Percentiles rank a stretch among this genome's conserved stretches.
phyloP scores from a whole-genome alignment of 768 basidiomycete species.

The Agrocybe praecox region DNA sequence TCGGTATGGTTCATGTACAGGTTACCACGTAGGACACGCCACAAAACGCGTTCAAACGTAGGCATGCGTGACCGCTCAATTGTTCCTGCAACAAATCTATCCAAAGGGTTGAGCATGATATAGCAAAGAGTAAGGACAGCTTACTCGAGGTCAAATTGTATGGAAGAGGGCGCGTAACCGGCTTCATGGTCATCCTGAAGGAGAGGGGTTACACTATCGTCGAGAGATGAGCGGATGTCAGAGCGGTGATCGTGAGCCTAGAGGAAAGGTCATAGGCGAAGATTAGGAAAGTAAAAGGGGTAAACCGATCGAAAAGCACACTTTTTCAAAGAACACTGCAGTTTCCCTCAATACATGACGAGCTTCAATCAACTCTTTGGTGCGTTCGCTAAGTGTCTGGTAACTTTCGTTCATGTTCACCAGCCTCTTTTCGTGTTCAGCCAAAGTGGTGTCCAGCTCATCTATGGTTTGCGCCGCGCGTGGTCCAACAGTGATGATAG shows the following conservation, averaged over 20 bases:
- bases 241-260: slow-evolving; percentile 79
- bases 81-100: slow-evolving; percentile 92
- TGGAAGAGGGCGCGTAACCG: slow-evolving; percentile 46
- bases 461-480: slow-evolving; percentile 93
- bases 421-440: slow-evolving; percentile 85
- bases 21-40: slow-evolving; percentile 97
- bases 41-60: slow-evolving; percentile 95
- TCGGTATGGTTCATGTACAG: slow-evolving; percentile 99
- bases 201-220: slow-evolving; percentile 88
- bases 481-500: slow-evolving; percentile 87
- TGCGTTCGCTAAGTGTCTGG: slow-evolving; percentile 82
- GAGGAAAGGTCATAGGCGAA: slow-evolving; percentile 12
- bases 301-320: slow-evolving; percentile 26
- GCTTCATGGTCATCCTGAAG: slow-evolving; percentile 88
- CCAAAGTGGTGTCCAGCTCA: slow-evolving; percentile 85
- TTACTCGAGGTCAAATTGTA: slow-evolving; percentile 89
- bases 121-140: slow-evolving; percentile 19
- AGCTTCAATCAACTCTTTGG: slow-evolving; percentile 88
- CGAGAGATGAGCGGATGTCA: slow-evolving; percentile 87
- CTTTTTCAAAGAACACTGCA: slow-evolving; percentile 93
- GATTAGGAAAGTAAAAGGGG: background rate
- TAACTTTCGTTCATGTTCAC: slow-evolving; percentile 93
- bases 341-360: slow-evolving; percentile 94
- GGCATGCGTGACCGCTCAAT: slow-evolving; percentile 91
- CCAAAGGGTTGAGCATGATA: slow-evolving; percentile 6